phyloP scores from a whole-genome alignment of 1,284 basidiomycete genomes.

The Vanrija sp. region DNA sequence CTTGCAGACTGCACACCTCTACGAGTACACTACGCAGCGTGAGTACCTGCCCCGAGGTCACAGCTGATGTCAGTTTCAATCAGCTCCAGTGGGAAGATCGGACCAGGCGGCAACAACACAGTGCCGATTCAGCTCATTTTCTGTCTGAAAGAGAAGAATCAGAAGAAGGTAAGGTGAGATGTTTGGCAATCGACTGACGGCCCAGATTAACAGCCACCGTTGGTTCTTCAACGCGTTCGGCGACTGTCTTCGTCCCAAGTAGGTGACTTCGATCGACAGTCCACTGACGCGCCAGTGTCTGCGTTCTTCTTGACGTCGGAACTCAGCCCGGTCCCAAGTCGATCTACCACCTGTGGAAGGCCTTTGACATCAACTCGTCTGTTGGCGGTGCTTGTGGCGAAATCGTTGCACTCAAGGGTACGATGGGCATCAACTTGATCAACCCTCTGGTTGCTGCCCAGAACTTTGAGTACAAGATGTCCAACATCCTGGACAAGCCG shows the following conservation, averaged over 20 bases:
- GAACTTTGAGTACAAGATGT: slow-evolving; percentile 85
- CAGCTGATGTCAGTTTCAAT: slow-evolving; percentile 62
- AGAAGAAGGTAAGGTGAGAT: slow-evolving; percentile 60
- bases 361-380: slow-evolving; percentile 91
- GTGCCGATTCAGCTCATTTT: slow-evolving; percentile 91
- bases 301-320: slow-evolving; percentile 89
- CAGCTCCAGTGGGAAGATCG: slow-evolving; percentile 72
- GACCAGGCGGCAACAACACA: slow-evolving; percentile 61
- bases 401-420: slow-evolving; percentile 86
- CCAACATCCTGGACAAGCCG: slow-evolving; percentile 86
- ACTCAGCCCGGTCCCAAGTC: slow-evolving; percentile 84
- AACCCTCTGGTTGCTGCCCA: slow-evolving; percentile 66
- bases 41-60: slow-evolving; percentile 32
- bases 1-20: slow-evolving; percentile 72
- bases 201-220: slow-evolving; percentile 52
- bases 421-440: slow-evolving; percentile 67
- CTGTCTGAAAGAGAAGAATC: slow-evolving; percentile 83
- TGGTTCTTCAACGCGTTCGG: slow-evolving; percentile 10
- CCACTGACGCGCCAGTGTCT: slow-evolving; percentile 78
- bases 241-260: slow-evolving; percentile 40
- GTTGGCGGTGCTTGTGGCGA: slow-evolving; percentile 97
- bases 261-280: slow-evolving; percentile 1
- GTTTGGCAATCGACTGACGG: neutral
- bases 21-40: slow-evolving; percentile 91
- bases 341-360: slow-evolving; percentile 96